Evolutionary conservation across 176 grass and related monocot species (phyloP).

Genomic region (Oryza australiensis): DNA sequence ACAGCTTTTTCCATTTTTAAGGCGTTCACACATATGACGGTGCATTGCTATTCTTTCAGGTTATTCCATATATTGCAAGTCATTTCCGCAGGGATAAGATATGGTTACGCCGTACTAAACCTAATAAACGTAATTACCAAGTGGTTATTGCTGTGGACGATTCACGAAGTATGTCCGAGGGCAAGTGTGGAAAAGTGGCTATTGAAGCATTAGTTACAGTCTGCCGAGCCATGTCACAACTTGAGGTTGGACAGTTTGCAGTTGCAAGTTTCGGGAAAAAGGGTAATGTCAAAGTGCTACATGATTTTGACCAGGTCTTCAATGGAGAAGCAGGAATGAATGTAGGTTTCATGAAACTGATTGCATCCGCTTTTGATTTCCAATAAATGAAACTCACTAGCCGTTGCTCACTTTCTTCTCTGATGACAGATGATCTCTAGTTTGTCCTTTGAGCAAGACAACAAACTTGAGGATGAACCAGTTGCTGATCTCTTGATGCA

Average conservation of each 20-base stretch:
- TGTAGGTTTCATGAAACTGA: slow-evolving; percentile 40
- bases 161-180: slow-evolving; percentile 92
- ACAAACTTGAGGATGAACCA: slow-evolving; percentile 84
- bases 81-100: slow-evolving; percentile 92
- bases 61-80: slow-evolving; percentile 96
- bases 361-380: not conserved
- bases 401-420: slow-evolving; percentile 18
- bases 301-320: slow-evolving; percentile 97
- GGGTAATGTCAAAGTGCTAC: slow-evolving; percentile 75
- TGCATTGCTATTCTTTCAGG: slow-evolving; percentile 50
- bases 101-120: slow-evolving; percentile 89
- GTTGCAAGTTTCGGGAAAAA: slow-evolving; percentile 88
- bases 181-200: slow-evolving; percentile 79
- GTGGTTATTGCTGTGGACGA: slow-evolving; percentile 90
- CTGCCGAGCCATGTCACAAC: slow-evolving; percentile 90
- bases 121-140: slow-evolving; percentile 96
- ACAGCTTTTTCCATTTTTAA: not conserved
- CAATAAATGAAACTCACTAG: not conserved
- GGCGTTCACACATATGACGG: slow-evolving; percentile 16
- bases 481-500: slow-evolving; percentile 82
- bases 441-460: slow-evolving; percentile 97
- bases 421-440: slow-evolving; percentile 74
- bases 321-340: slow-evolving; percentile 81
- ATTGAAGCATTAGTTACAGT: slow-evolving; percentile 88
- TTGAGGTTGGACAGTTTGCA: slow-evolving; percentile 93